Base-by-base conservation (phyloP, 345 rosid species). In the Hypericum perforatum region DNA sequence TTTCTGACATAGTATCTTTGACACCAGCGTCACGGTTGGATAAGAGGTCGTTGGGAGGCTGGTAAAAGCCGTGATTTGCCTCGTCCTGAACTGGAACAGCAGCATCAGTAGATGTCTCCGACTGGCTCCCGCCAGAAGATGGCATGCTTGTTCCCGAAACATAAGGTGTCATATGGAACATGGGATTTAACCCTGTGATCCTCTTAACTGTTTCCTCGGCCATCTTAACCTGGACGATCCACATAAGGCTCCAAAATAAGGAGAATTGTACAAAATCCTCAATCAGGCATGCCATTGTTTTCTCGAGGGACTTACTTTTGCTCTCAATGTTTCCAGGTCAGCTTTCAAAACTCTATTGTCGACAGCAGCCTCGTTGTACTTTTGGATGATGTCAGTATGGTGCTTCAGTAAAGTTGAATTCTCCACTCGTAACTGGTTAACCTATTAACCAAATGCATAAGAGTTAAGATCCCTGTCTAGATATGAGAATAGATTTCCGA, bases 81-180 rank as follows among this genome's bases (percentile, higher is more conserved):
- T n/a, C n/a, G n/a, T n/a, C n/a, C 54, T 52, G 81, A 49, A 66
- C 75, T 6, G 89, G 80, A 61, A 74, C 78, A 5, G 82, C 73
- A 53, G 78, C 78, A 37, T 76, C 84, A 2, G 76, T 60, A 39
- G 82, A 76, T 42, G 78, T 57, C 39, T 79, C 86, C 9, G 89
- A 73, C 43, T 71, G 70, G 54, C 78, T 73, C 50, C 70, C 71
- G 36, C 69, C 65, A 41, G 72, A 79, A 8, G 84, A 70, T 39
- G 77, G 59, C 57, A 59, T 47, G 49, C 80, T 66, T 39, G 59
- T 43, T 1, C 77, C 53, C 41, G 88, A 76, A 46, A 74, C 59
- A 12, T 71, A 82, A 39, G 87, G 76, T 49, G 64, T 53, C 11
- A 57, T 53, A 51, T 68, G 96, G 52, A 78, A 62, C 16, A 57